These are phyloP conservation scores for Noccaea bulbosa DNA, from an alignment of 345 rosid species.

Conservation along the genomic window DNA sequence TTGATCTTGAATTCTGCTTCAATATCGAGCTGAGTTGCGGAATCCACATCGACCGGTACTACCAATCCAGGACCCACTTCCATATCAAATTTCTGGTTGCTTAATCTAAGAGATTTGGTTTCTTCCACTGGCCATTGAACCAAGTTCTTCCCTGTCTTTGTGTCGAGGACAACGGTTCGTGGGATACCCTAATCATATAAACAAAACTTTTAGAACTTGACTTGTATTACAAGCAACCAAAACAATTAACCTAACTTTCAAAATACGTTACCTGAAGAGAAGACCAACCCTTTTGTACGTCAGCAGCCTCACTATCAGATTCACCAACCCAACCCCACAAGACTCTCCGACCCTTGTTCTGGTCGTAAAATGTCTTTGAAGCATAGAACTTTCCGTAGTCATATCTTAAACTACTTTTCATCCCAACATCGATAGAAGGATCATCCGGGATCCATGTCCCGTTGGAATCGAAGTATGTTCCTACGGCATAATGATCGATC, in stretches of 20 bases:
- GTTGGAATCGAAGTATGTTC: slow-evolving; percentile 61
- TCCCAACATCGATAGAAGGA: slow-evolving; percentile 77
- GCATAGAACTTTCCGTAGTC: slow-evolving; percentile 93
- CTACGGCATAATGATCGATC: slow-evolving; percentile 76
- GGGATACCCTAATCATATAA: slow-evolving; percentile 61
- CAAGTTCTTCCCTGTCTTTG: slow-evolving; percentile 66
- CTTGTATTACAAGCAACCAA: slow-evolving; percentile 5
- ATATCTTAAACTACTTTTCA: slow-evolving; percentile 58
- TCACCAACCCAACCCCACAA: slow-evolving; percentile 97
- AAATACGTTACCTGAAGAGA: slow-evolving; percentile 69
- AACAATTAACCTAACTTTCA: not conserved
- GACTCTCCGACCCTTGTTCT: slow-evolving; percentile 63
- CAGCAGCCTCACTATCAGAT: slow-evolving; percentile 72
- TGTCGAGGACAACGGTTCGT: slow-evolving; percentile 65
- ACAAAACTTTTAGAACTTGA: not conserved
- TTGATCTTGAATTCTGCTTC: slow-evolving; percentile 73
- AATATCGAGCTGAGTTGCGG: slow-evolving; percentile 71
- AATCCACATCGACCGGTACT: slow-evolving; percentile 60
- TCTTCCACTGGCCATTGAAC: slow-evolving; percentile 94
- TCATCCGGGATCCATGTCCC: slow-evolving; percentile 85
- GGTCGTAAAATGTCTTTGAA: slow-evolving; percentile 88
- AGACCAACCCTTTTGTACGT: slow-evolving; percentile 90
- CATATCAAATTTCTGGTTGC: slow-evolving; percentile 52
- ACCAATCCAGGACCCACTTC: slow-evolving; percentile 61
- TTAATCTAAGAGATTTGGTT: slow-evolving; percentile 71